phyloP scores from a whole-genome alignment of 2,329 filamentous ascomycete genomes.

The Arthrobotrys megalospora region DNA sequence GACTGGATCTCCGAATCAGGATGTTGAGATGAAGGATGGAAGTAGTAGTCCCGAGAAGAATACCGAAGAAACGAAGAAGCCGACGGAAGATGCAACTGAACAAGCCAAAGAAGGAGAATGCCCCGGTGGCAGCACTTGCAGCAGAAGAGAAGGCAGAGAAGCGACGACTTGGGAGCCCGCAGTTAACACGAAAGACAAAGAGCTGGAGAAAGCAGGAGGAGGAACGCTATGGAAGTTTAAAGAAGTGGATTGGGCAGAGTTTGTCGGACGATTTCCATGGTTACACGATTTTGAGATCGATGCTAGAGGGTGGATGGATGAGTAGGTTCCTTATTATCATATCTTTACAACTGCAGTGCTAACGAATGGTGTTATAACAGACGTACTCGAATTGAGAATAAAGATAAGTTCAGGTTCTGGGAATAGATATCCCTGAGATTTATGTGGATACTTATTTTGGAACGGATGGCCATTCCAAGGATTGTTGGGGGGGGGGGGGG shows the following conservation, averaged over 20 bases:
- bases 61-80: neutral
- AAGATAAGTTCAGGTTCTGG: constrained; percentile 51
- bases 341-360: neutral
- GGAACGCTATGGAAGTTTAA: constrained; percentile 44
- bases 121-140: neutral
- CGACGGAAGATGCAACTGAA: neutral
- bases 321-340: constrained; percentile 16
- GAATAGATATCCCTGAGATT: constrained; percentile 9
- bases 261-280: constrained; percentile 52
- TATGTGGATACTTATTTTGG: too few species aligned
- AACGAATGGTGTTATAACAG: constrained; percentile 1
- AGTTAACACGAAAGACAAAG: neutral
- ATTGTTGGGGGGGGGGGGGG: too few species aligned
- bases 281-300: constrained; percentile 59
- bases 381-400: constrained; percentile 45
- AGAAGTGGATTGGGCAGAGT: constrained; percentile 56
- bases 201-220: neutral
- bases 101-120: constrained; percentile 11
- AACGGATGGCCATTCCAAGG: too few species aligned
- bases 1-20: neutral
- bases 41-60: neutral
- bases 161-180: neutral
- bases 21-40: neutral
- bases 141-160: neutral
- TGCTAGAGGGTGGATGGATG: constrained; percentile 58